Evolutionary conservation across 2,329 filamentous ascomycete species (phyloP).

Genomic region (Orbilia oligospora): DNA sequence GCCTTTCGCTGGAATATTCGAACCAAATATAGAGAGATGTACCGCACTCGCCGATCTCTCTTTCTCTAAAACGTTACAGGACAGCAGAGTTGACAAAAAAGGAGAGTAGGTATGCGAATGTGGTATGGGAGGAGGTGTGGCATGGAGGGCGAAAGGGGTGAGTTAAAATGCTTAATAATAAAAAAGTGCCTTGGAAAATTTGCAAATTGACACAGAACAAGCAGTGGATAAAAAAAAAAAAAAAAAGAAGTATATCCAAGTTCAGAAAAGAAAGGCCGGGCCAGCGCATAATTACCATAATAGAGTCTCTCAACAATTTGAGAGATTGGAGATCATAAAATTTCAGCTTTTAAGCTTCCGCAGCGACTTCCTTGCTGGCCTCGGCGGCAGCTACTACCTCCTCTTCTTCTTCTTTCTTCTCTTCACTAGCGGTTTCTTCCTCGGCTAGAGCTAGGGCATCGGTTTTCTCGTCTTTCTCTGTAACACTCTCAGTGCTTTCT

Average conservation of each 20-base stretch:
- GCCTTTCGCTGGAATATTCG: slow-evolving; percentile 13
- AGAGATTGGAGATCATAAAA: neutral
- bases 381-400: slow-evolving; percentile 9
- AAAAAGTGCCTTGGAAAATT: neutral
- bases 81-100: neutral
- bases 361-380: slow-evolving; percentile 44
- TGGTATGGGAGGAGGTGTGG: neutral
- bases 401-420: slow-evolving; percentile 45
- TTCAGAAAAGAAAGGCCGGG: neutral
- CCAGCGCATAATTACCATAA: slow-evolving; percentile 17
- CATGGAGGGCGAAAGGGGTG: too few species aligned
- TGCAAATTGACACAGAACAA: slow-evolving; percentile 12
- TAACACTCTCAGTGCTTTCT: slow-evolving; percentile 37
- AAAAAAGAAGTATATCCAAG: slow-evolving; percentile 5
- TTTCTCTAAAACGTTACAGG: neutral
- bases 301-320: neutral
- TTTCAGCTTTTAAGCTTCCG: slow-evolving; percentile 34
- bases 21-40: neutral
- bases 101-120: slow-evolving; percentile 10
- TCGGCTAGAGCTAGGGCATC: slow-evolving; percentile 25
- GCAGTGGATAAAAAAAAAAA: neutral
- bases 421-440: slow-evolving; percentile 12
- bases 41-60: neutral
- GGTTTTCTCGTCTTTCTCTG: slow-evolving; percentile 47
- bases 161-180: slow-evolving; percentile 13